Conservation (phyloP, 768 basidiomycete species). For the Fomitopsis pulvina region DNA sequence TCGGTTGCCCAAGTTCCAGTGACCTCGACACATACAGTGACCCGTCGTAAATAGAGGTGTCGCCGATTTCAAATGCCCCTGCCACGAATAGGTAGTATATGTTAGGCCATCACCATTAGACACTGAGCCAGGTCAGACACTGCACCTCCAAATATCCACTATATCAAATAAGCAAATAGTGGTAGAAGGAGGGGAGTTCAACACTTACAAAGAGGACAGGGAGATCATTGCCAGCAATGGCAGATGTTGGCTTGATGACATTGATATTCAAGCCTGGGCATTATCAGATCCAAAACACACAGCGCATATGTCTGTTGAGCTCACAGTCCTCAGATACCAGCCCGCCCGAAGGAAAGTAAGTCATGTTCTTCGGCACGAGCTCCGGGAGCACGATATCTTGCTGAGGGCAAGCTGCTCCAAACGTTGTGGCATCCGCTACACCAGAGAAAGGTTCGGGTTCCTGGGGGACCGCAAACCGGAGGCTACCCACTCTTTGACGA, state of each 20-base stretch:
- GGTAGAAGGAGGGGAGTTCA: neutral
- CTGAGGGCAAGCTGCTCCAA: constrained; percentile 1
- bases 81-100: neutral
- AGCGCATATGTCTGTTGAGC: neutral
- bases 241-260: neutral
- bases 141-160: constrained; percentile 11
- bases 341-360: neutral
- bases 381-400: constrained; percentile 1
- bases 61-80: constrained; percentile 2
- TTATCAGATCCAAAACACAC: neutral
- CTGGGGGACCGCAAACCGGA: constrained; percentile 1
- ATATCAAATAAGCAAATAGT: neutral
- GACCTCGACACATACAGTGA: constrained; percentile 24
- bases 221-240: neutral
- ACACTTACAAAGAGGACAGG: constrained; percentile 1
- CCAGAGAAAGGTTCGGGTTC: neutral
- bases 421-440: neutral
- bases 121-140: neutral
- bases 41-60: neutral
- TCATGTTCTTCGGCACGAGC: neutral
- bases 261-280: neutral
- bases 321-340: neutral
- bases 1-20: constrained; percentile 32
- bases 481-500: neutral
- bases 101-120: neutral